Conservation (phyloP, 306 rosid species). For the Cucurbita pepo region DNA sequence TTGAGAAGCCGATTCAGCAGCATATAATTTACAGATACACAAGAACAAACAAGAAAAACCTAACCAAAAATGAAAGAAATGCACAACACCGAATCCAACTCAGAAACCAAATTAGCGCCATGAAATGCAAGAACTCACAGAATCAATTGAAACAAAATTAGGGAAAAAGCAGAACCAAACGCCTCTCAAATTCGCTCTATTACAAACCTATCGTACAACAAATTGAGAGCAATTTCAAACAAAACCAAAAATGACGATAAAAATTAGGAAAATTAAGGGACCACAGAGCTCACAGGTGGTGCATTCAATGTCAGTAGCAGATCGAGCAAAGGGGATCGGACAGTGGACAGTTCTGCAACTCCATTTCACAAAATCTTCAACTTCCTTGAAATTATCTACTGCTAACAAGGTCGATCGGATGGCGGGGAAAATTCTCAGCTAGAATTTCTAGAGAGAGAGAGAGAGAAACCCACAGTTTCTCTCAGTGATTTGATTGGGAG, state of each 20-base stretch:
- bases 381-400: not conserved
- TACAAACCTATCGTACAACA: not conserved
- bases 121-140: not conserved
- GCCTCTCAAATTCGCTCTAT: not conserved
- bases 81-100: not conserved
- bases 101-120: not conserved
- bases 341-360: conserved; percentile 18
- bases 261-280: not conserved
- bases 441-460: conserved; percentile 6
- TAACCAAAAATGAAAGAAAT: conserved; percentile 1
- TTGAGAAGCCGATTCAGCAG: conserved; percentile 1
- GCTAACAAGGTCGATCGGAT: conserved; percentile 14
- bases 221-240: not conserved
- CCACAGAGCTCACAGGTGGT: conserved; percentile 27
- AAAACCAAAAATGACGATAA: not conserved
- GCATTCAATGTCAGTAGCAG: conserved; percentile 22
- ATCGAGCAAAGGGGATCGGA: conserved; percentile 32
- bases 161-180: not conserved
- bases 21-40: not conserved
- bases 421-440: conserved; percentile 31
- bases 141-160: not conserved
- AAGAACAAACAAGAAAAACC: not conserved
- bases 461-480: conserved; percentile 9
- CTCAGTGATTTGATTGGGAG: conserved; percentile 37
- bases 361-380: conserved; percentile 10